phyloP scores from a whole-genome alignment of 2,329 filamentous ascomycete species.

The Arthrobotrys pseudoclavata region DNA sequence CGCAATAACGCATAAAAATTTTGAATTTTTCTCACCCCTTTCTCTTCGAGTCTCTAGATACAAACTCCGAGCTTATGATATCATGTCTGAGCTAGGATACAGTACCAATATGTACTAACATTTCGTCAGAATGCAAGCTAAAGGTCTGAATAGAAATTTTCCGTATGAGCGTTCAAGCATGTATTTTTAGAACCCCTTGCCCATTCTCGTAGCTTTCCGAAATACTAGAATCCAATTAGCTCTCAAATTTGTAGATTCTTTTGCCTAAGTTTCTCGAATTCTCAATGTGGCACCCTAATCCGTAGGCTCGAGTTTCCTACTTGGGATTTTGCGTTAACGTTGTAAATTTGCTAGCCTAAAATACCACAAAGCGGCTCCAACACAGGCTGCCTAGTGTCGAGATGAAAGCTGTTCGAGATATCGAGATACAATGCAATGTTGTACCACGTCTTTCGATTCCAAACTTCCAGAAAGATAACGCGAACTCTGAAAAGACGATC shows the following conservation, averaged over 20 bases:
- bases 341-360: conserved; percentile 24
- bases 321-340: conserved; percentile 40
- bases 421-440: too few relatives aligned
- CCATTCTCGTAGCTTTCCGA: conserved; percentile 1
- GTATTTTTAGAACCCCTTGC: conserved; percentile 18
- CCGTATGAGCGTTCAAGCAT: background rate
- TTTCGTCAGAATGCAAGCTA: background rate
- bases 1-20: background rate
- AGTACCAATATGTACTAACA: background rate
- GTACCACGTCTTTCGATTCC: background rate
- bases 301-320: conserved; percentile 13
- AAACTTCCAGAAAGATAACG: background rate
- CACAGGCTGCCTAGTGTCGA: background rate
- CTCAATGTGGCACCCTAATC: conserved; percentile 10
- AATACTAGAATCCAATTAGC: background rate
- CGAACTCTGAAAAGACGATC: background rate
- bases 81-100: background rate
- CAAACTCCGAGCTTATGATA: background rate
- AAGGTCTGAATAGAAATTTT: background rate
- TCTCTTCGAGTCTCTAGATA: background rate
- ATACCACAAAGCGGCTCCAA: conserved; percentile 3
- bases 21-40: background rate
- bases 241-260: conserved; percentile 5
- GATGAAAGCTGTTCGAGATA: too few relatives aligned
- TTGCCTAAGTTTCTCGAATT: conserved; percentile 6